phyloP scores from a whole-genome alignment of 306 rosid species.

The Rosa lucieae region DNA sequence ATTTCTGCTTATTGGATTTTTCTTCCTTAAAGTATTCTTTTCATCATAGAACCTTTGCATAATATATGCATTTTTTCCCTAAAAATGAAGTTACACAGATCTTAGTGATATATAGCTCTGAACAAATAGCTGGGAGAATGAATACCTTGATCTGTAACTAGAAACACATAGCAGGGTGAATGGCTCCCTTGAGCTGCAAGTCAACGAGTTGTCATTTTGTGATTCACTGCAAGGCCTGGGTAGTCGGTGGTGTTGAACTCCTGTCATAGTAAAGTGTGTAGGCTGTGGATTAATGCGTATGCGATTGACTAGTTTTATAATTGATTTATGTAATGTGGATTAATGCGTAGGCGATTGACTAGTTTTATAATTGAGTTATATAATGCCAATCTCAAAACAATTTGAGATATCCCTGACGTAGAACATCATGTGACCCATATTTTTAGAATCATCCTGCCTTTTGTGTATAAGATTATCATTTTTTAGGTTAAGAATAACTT shows the following conservation, averaged over 20 bases:
- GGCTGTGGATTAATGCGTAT: neutral
- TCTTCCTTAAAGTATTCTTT: neutral
- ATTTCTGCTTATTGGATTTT: slow-evolving; percentile 3
- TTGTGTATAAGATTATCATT: neutral
- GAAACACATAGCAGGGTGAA: neutral
- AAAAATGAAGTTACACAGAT: neutral
- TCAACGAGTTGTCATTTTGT: neutral
- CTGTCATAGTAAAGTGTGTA: neutral
- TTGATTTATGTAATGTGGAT: neutral
- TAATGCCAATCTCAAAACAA: neutral
- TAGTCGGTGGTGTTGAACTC: neutral
- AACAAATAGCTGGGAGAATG: neutral
- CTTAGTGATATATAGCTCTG: neutral
- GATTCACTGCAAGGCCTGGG: neutral
- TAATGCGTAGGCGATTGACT: neutral
- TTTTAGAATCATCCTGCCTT: neutral
- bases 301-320: neutral
- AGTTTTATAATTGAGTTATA: neutral
- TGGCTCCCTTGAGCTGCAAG: neutral
- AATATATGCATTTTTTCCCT: neutral
- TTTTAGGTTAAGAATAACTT: neutral
- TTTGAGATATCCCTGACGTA: neutral
- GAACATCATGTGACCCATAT: neutral
- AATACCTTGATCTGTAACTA: neutral
- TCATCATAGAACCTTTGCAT: neutral